phyloP scores from a whole-genome alignment of 306 rosid species.

The Cicer yamashitae region DNA sequence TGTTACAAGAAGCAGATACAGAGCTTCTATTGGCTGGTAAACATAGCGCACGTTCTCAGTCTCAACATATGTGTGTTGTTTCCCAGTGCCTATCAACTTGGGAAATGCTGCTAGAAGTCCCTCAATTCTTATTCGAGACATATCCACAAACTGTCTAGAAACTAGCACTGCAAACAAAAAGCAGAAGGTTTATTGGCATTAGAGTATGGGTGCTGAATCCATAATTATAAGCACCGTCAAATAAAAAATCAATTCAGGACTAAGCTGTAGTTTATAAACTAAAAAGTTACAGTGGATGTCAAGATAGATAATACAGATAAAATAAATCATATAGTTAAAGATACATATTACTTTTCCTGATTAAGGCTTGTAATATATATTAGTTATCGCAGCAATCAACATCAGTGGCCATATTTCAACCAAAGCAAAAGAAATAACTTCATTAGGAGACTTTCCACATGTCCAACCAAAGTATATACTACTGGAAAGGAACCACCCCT shows the following conservation, averaged over 20 bases:
- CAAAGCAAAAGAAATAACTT: too few relatives aligned
- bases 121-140: constrained; percentile 91
- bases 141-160: constrained; percentile 88
- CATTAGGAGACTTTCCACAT: too few relatives aligned
- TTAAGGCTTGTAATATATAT: too few relatives aligned
- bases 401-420: too few relatives aligned
- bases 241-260: background rate
- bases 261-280: background rate
- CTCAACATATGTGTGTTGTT: constrained; percentile 92
- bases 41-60: constrained; percentile 92
- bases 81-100: constrained; percentile 88
- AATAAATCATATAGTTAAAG: too few relatives aligned
- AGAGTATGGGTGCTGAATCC: constrained; percentile 2
- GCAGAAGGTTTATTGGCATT: background rate
- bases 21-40: constrained; percentile 91
- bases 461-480: background rate
- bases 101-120: constrained; percentile 96
- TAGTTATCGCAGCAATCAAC: too few relatives aligned
- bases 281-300: background rate
- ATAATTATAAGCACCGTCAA: constrained; percentile 11
- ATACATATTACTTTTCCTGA: too few relatives aligned
- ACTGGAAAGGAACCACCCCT: background rate
- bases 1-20: constrained; percentile 91
- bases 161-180: constrained; percentile 70
- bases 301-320: background rate